Percentiles rank a stretch among this genome's conserved stretches.
Conservation (phyloP, 2,329 filamentous ascomycete species). For the Penicillium sp. region DNA sequence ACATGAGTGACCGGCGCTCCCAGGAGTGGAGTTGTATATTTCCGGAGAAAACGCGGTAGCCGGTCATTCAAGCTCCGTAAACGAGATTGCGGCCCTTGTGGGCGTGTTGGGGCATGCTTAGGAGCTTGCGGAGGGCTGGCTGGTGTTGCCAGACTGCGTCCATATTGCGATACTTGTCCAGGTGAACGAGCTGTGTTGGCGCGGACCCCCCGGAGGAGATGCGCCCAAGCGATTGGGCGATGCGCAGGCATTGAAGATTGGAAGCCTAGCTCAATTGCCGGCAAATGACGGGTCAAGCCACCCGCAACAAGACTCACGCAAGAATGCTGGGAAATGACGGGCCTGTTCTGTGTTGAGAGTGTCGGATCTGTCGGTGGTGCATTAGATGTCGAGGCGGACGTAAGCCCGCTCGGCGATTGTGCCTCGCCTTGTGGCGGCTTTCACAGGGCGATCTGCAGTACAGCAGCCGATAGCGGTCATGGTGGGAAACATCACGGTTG, state of each 20-base stretch:
- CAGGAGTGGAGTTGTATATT: slow-evolving; percentile 64
- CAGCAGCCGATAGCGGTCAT: neutral
- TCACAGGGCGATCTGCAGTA: neutral
- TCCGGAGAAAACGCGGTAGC: slow-evolving; percentile 61
- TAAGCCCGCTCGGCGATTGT: neutral
- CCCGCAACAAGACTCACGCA: no score
- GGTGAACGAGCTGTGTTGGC: slow-evolving; percentile 7
- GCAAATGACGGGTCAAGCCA: no score
- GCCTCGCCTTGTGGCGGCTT: neutral
- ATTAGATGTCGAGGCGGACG: no score
- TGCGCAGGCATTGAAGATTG: slow-evolving; percentile 8
- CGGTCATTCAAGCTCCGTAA: slow-evolving; percentile 38
- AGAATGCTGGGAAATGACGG: no score
- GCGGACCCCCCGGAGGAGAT: slow-evolving; percentile 12
- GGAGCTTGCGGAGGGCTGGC: slow-evolving; percentile 12
- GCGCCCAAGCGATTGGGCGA: slow-evolving; percentile 3
- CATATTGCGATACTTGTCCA: slow-evolving; percentile 3
- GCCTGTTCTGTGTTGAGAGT: no score
- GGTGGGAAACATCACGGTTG: no score
- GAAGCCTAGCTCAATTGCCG: no score
- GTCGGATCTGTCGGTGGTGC: no score
- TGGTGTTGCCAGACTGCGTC: slow-evolving; percentile 21
- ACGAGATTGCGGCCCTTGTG: slow-evolving; percentile 26
- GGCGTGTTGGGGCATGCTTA: slow-evolving; percentile 10
- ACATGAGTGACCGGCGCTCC: slow-evolving; percentile 76